A percentile compares a stretch with the other conserved stretches of the same genome.
Conservation (phyloP, 805 yeast genomes). For the Lachancea sp. region DNA sequence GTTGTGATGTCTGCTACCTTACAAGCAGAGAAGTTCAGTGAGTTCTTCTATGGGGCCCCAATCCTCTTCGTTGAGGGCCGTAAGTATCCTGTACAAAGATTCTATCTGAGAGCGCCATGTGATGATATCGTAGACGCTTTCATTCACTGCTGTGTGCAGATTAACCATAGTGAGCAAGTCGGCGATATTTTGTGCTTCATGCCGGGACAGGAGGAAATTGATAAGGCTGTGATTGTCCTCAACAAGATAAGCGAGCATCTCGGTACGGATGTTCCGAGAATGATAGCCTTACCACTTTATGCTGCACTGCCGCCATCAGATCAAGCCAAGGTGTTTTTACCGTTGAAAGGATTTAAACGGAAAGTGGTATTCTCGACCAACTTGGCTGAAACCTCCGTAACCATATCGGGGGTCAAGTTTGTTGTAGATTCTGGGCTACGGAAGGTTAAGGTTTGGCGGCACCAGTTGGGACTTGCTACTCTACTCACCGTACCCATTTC, state of each 20-base stretch:
- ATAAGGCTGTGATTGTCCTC: constrained; percentile 63
- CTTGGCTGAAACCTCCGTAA: constrained; percentile 95
- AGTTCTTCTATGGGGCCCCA: constrained; percentile 74
- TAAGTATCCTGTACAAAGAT: constrained; percentile 73
- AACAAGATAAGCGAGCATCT: constrained; percentile 55
- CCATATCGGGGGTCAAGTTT: constrained; percentile 89
- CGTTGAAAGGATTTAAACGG: constrained; percentile 57
- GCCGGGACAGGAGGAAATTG: constrained; percentile 98
- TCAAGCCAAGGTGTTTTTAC: constrained; percentile 74
- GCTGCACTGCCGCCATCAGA: constrained; percentile 87
- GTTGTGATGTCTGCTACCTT: constrained; percentile 96
- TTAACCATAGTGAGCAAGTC: constrained; percentile 64
- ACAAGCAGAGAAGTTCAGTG: constrained; percentile 75
- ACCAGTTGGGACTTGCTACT: constrained; percentile 86
- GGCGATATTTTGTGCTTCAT: constrained; percentile 92
- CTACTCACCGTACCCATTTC: constrained; percentile 88
- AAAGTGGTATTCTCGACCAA: constrained; percentile 90
- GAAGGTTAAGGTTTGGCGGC: constrained; percentile 93
- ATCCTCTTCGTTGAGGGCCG: constrained; percentile 85
- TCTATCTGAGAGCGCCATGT: constrained; percentile 52
- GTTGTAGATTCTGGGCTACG: constrained; percentile 91
- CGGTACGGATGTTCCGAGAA: constrained; percentile 54
- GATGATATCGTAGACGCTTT: constrained; percentile 82
- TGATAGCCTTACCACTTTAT: constrained; percentile 78
- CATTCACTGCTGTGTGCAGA: constrained; percentile 66